Evolutionary conservation across 495 filamentous ascomycete genomes (phyloP).

Genomic region (Parathielavia hyrcaniae): DNA sequence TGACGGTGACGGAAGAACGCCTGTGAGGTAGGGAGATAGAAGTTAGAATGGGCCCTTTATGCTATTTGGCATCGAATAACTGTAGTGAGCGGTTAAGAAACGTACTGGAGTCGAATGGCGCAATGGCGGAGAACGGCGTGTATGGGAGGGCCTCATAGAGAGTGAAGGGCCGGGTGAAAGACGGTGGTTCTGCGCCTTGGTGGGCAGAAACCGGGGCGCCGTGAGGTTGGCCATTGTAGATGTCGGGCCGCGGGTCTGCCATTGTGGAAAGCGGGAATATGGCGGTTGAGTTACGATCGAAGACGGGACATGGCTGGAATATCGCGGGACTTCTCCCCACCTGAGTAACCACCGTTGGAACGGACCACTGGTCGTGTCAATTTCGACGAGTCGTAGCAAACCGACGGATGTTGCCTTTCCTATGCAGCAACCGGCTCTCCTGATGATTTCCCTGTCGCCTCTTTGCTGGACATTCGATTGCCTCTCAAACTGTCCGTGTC

Average conservation of each 20-base stretch:
- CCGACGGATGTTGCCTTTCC: background rate
- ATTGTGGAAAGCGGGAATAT: constrained; percentile 24
- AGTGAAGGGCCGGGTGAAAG: constrained; percentile 36
- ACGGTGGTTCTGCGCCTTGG: background rate
- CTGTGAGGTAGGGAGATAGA: constrained; percentile 33
- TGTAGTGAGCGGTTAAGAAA: background rate
- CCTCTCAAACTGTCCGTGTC: background rate
- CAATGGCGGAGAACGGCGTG: constrained; percentile 83
- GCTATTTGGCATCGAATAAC: background rate
- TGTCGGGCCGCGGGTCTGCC: constrained; percentile 31
- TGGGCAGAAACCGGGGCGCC: background rate
- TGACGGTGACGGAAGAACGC: constrained; percentile 64
- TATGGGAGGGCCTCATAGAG: constrained; percentile 85
- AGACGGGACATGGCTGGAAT: constrained; percentile 16
- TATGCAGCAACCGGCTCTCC: background rate
- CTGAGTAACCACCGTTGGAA: background rate
- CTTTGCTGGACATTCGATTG: background rate
- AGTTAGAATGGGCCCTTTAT: background rate
- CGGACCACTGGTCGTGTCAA: background rate
- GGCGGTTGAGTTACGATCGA: constrained; percentile 9
- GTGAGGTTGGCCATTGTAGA: constrained; percentile 23
- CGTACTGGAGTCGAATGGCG: constrained; percentile 78
- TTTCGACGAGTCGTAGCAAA: background rate
- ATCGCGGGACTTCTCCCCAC: background rate
- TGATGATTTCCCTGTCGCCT: background rate